Base-by-base conservation (phyloP, 805 yeast genomes). In the Ogataea neopini region DNA sequence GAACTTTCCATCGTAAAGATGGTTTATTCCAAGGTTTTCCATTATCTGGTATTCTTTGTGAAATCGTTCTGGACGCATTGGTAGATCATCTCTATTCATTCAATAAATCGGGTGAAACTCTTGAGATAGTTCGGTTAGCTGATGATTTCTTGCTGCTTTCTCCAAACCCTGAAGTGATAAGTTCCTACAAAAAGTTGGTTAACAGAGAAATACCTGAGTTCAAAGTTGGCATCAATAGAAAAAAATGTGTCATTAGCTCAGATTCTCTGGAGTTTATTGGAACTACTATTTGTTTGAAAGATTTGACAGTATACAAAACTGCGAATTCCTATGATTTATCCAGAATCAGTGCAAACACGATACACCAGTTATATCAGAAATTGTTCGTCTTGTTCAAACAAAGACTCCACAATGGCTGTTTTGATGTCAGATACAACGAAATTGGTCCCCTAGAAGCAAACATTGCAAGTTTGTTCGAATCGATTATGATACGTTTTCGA, bases 1-100 rank as follows among this genome's bases (percentile, higher is more conserved):
- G 56, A 6, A 64, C 70, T 3, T 77, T 72, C 57, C 59, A 62
- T n/a, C 69, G 96, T 48, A 77, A 68, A 36, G 63, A 69, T 8
- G 98, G 98, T 0, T 73, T 92, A 0, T 90, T 84, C 45, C 98
- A 91, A 67, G 98, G 98, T 0, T 79, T 88, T 6, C 81, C 84
- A 1, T 63, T 90, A 3, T 92, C 96, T 47, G 77, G 86, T 1
- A 70, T 83, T 4, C 72, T 91, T 29, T 89, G 96, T 52, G 88
- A 89, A 52, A 53, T 89, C 1, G 76, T 87, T 0, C 85, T 86
- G 57, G 89, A 86, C 57, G 71, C 75, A 1, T 60, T 91, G 25
- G 74, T 86, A 9, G 70, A 72, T 23, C 53, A 59, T 11, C 61
- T 70, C 45, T 41, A 53, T 6, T 58, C 60, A 33, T 33, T 62